Conservation (phyloP, 2,329 filamentous ascomycete species). For the Zymoseptoria crescenta region DNA sequence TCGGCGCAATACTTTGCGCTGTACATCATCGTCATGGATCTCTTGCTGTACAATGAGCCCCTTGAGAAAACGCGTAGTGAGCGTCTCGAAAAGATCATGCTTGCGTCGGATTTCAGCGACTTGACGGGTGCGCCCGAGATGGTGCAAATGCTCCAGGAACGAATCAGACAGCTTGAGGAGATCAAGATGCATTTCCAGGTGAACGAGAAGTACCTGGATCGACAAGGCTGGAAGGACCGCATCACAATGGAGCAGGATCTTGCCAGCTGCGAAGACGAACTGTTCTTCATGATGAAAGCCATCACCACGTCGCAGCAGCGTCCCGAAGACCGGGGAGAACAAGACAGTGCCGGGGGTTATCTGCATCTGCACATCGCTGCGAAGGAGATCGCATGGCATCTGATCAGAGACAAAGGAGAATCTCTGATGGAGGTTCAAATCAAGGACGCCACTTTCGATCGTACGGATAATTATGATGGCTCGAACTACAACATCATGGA, state of each 20-base stretch:
- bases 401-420: conserved; percentile 72
- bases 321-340: conserved; percentile 59
- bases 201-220: conserved; percentile 78
- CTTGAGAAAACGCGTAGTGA: conserved; percentile 95
- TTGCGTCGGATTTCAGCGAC: conserved; percentile 97
- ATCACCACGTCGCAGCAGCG: conserved; percentile 94
- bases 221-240: conserved; percentile 84
- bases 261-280: conserved; percentile 82
- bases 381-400: conserved; percentile 92
- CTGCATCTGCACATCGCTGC: conserved; percentile 91
- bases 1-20: conserved; percentile 95
- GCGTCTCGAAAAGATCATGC: conserved; percentile 94
- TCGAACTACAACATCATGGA: conserved; percentile 91
- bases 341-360: conserved; percentile 63
- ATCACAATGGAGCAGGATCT: conserved; percentile 84
- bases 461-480: conserved; percentile 93
- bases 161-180: conserved; percentile 87
- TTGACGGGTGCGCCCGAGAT: conserved; percentile 87
- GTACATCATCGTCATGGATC: conserved; percentile 94
- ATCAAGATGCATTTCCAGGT: conserved; percentile 96
- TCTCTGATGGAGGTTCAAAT: conserved; percentile 90
- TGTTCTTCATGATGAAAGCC: conserved; percentile 99
- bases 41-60: conserved; percentile 92
- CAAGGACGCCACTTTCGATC: conserved; percentile 82
- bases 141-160: conserved; percentile 82